phyloP scores from a whole-genome alignment of 352 stramenopile species.

The Phytophthora idaei region DNA sequence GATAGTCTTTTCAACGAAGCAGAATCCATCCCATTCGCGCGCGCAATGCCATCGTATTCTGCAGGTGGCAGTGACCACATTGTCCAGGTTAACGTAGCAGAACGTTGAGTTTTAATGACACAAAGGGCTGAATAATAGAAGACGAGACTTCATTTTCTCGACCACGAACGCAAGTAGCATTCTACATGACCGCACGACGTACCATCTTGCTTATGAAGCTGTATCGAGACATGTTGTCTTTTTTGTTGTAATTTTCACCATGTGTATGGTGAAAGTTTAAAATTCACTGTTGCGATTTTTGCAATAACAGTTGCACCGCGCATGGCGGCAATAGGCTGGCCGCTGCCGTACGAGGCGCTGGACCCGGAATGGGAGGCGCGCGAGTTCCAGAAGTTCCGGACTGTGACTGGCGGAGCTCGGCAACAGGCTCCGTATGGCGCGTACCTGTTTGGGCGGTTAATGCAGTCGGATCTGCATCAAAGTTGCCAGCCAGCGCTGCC shows the following conservation, averaged over 20 bases:
- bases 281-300: background rate
- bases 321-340: slow-evolving; percentile 20
- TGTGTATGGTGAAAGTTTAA: no score
- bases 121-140: no score
- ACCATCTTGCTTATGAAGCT: no score
- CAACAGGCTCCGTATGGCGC: slow-evolving; percentile 39
- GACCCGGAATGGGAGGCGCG: slow-evolving; percentile 60
- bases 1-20: slow-evolving; percentile 35
- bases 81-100: slow-evolving; percentile 29
- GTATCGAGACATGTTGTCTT: no score
- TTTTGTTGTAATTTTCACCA: no score
- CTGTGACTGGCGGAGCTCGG: slow-evolving; percentile 18
- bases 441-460: slow-evolving; percentile 65
- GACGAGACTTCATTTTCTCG: no score
- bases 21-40: slow-evolving; percentile 70
- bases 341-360: slow-evolving; percentile 64
- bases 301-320: slow-evolving; percentile 5
- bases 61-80: slow-evolving; percentile 15
- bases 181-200: no score
- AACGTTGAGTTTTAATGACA: background rate
- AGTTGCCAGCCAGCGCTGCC: slow-evolving; percentile 72
- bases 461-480: slow-evolving; percentile 69
- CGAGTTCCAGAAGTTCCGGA: slow-evolving; percentile 46
- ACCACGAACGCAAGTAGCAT: no score
- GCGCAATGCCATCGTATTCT: slow-evolving; percentile 53